Base-by-base conservation (phyloP, 768 basidiomycete genomes). In the Guyanaporus albipodus region DNA sequence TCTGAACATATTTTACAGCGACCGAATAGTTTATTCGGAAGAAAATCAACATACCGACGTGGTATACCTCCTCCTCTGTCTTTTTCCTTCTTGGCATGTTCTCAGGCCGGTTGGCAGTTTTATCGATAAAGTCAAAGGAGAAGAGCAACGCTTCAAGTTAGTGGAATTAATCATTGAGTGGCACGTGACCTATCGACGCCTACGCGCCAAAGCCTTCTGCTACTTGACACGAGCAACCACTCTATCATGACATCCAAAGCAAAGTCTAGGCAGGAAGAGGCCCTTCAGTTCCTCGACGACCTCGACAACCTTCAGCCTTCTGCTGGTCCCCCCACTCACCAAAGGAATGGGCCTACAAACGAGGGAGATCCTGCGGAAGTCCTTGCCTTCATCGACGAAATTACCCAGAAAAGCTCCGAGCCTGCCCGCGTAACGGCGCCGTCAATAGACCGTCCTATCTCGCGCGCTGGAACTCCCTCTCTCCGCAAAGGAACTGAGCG, bases 321-420 rank as follows among this genome's bases (percentile, higher is more conserved):
- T n/a, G 43, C 55, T n/a, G 46, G 38, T 6, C 43, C 59, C 21
- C 63, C 70, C 18, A 52, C 63, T 1, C 48, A 66, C 14, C 56
- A 48, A 28, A 57, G 59, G 50, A 50, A 52, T 6, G 49, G 46
- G 33, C 59, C 62, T 38, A 48, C 65, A 35, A 56, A 70, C 31
- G 78, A 79, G 52, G 83, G 81, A 26, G 87, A 93, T 55, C 79
- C 79, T 47, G 82, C 85, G 3, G 88, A 91, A 52, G 92, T 89
- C 21, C 80, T 94, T 22, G 92, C 91, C 14, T 95, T 94, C 73
- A 80, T 96, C 33, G 90, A 96, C 64, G 91, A 96, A 69, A 91
- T 95, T 54, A 92, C 89, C 0, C 89, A 90, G 78, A 94, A 91
- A 69, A 87, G 84, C 66, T 76, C 85, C 6, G 88, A 87, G 54